These are phyloP conservation scores for Babesia divergens DNA, from an alignment of 169 alveolate genomes.

Conservation along the genomic window DNA sequence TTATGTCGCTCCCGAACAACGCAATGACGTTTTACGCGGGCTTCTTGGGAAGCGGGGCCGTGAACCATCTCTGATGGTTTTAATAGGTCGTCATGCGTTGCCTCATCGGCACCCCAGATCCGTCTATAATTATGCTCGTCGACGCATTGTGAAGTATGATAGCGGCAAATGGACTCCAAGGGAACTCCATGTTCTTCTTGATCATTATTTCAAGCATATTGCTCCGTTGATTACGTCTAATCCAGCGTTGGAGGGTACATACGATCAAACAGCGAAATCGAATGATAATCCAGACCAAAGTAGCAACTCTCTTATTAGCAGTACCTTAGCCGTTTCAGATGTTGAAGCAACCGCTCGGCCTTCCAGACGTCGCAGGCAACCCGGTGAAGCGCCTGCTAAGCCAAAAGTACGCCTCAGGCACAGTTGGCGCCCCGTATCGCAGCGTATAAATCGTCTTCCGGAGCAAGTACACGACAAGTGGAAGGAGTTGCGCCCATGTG, in stretches of 20 bases:
- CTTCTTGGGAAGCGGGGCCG: slow-evolving; percentile 29
- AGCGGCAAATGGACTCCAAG: slow-evolving; percentile 37
- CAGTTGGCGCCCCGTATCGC: slow-evolving; percentile 38
- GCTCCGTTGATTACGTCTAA: too few species aligned
- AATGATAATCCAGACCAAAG: background rate
- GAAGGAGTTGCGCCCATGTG: slow-evolving; percentile 34
- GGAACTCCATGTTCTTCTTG: slow-evolving; percentile 41
- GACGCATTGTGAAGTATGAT: slow-evolving; percentile 21
- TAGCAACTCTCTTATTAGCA: background rate
- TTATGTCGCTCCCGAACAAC: background rate
- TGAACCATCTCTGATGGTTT: background rate
- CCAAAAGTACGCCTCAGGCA: background rate
- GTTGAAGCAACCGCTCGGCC: too few species aligned
- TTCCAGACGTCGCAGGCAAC: too few species aligned
- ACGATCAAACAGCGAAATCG: background rate
- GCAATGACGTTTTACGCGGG: slow-evolving; percentile 15
- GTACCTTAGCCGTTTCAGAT: too few species aligned
- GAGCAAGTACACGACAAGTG: slow-evolving; percentile 64
- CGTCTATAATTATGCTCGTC: slow-evolving; percentile 40
- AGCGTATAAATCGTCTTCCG: slow-evolving; percentile 28
- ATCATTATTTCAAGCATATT: slow-evolving; percentile 21
- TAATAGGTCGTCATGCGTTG: slow-evolving; percentile 11
- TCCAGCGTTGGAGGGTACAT: too few species aligned
- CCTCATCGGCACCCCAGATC: slow-evolving; percentile 60
- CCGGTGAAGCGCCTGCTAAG: background rate